Evolutionary conservation across 108 stramenopile species (phyloP), one percentile per base, ranked within the genome.

Genomic region (Skeletonema tropicum): DNA sequence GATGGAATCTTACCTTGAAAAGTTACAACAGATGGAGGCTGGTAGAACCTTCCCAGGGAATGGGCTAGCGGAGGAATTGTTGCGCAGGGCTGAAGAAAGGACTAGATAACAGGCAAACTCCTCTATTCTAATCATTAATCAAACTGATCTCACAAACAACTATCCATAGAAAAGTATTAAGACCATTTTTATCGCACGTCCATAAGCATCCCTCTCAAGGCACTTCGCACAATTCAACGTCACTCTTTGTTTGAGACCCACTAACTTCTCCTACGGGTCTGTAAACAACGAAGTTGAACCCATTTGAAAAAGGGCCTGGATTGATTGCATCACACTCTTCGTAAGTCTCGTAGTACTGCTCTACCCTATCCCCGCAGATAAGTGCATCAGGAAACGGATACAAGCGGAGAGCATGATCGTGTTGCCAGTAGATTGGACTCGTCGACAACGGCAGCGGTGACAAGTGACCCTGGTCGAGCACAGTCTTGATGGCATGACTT

Each of bases 301-400:
- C 86, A 31, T 63, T 48, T n/a, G 81, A 70, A 71, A 87, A 87
- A 1, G 76, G 67, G 2, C 86, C 86, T 25, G 86, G 86, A 75
- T 87, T 87, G 26, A 87, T 75, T 6, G 80, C 81, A 63, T 82
- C 83, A 60, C 86, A 87, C 21, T 82, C 86, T 30, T 73, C 83
- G 62, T 87, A 87, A 62, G 73, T 85, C 63, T 83, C 81, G 59
- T 71, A 84, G 45, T 71, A 85, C 70, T 84, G 86, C 49, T 82
- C 81, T 57, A 86, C 83, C 60, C 82, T 39, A 66, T 85, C 87
- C 9, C 88, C 96, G 9, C 93, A 23, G 32, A 96, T 60, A 7
- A 96, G 60, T n/a, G 89, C 85, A 71, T 97, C 90, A 3, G 98
- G 98, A 32, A 93, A 83, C 2, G 98, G 98, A 76, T 96, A 97